A percentile compares a stretch with the other conserved stretches of the same genome.
These are phyloP conservation scores for Metahyphopichia silvanorum DNA, from an alignment of 805 yeast genomes.

Conservation along the genomic window DNA sequence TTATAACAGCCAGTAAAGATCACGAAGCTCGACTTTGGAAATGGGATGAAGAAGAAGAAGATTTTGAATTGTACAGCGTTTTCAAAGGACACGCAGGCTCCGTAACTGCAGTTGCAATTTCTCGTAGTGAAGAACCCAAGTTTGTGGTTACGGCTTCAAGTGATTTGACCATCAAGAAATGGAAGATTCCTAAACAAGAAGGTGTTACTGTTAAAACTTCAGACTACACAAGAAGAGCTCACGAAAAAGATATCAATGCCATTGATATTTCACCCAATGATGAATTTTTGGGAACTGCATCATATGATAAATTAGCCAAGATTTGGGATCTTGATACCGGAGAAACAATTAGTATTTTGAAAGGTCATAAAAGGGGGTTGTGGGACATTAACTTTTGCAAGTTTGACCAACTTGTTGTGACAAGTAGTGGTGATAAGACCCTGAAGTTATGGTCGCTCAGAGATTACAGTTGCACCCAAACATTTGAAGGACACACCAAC, in stretches of 20 bases:
- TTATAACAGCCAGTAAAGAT: conserved; percentile 91
- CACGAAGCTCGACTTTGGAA: conserved; percentile 82
- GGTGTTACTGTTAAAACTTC: conserved; percentile 50
- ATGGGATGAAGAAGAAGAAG: conserved; percentile 42
- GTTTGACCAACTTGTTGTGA: conserved; percentile 71
- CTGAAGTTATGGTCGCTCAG: conserved; percentile 83
- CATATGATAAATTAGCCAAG: conserved; percentile 89
- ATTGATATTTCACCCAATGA: conserved; percentile 91
- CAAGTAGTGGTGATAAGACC: conserved; percentile 92
- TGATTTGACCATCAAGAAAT: conserved; percentile 81
- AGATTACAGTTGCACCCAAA: conserved; percentile 71
- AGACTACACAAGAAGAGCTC: conserved; percentile 91
- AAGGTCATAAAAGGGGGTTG: conserved; percentile 91
- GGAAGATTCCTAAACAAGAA: conserved; percentile 62
- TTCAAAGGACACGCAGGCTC: conserved; percentile 87
- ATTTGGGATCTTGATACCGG: conserved; percentile 87
- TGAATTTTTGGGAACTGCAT: conserved; percentile 84
- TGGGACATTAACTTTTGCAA: conserved; percentile 88
- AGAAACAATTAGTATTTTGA: conserved; percentile 77
- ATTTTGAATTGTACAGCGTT: conserved; percentile 49
- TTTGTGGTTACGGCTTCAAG: conserved; percentile 80
- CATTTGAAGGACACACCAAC: conserved; percentile 93
- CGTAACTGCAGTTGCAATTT: conserved; percentile 77
- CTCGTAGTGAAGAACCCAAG: conserved; percentile 53
- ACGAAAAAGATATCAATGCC: conserved; percentile 92